Percentiles rank a stretch among this genome's conserved stretches.
Conservation (phyloP, 2,329 filamentous ascomycete species). For the Aspergillus nomiae region DNA sequence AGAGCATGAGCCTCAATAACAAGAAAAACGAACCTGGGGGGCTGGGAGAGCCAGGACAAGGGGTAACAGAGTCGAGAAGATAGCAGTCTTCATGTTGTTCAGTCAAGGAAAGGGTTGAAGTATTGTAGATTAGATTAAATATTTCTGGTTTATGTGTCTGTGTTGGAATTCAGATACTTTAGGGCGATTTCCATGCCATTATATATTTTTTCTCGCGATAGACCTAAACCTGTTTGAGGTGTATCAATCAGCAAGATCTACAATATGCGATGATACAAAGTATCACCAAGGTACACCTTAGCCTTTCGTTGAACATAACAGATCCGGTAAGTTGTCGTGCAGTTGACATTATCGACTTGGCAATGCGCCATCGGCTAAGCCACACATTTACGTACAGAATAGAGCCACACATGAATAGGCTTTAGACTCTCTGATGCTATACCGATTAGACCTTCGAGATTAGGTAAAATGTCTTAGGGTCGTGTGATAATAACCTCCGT, state of each 20-base stretch:
- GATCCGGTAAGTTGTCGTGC: background rate
- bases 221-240: background rate
- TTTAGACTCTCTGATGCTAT: background rate
- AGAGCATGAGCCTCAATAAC: background rate
- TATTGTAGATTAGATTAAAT: background rate
- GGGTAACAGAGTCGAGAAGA: background rate
- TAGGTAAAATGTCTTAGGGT: background rate
- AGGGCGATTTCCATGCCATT: background rate
- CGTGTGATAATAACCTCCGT: background rate
- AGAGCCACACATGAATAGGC: background rate
- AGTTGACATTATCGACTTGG: background rate
- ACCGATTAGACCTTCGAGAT: background rate
- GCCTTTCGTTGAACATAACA: background rate
- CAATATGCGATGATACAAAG: too few relatives aligned
- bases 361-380: background rate
- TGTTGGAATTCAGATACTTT: background rate
- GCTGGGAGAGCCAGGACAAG: background rate
- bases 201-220: background rate
- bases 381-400: background rate
- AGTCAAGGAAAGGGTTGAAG: background rate
- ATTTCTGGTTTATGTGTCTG: background rate
- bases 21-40: background rate
- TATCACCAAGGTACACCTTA: background rate
- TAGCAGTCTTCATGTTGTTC: background rate
- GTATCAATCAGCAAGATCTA: background rate